These are phyloP conservation scores for Gossypium davidsonii DNA, from an alignment of 441 rosid genomes.

Conservation along the genomic window DNA sequence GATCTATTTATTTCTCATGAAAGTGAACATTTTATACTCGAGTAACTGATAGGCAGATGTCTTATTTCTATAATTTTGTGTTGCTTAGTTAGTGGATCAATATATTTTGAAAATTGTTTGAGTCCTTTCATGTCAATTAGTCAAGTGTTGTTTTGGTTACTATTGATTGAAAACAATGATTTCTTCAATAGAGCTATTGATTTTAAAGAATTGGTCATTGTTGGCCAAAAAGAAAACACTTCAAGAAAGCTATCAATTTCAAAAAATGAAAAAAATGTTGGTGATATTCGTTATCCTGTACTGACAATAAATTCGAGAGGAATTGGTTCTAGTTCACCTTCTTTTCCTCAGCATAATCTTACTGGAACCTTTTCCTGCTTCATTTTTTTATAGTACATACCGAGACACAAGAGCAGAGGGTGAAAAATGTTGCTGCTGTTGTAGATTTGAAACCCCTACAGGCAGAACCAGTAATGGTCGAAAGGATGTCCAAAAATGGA, in stretches of 20 bases:
- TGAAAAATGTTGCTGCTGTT: conserved; percentile 57
- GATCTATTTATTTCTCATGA: background rate
- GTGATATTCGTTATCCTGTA: background rate
- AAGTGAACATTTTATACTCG: background rate
- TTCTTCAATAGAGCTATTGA: background rate
- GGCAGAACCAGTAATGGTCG: conserved; percentile 53
- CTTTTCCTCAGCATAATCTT: too few relatives aligned
- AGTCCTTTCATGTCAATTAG: background rate
- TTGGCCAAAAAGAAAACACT: background rate
- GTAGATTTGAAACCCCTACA: conserved; percentile 69
- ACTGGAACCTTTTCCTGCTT: background rate
- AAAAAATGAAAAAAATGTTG: background rate
- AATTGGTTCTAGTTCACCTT: too few relatives aligned
- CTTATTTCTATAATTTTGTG: background rate
- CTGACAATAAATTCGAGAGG: background rate
- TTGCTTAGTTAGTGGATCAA: background rate
- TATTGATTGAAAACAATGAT: background rate
- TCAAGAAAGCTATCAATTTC: background rate
- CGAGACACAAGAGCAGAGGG: conserved; percentile 60
- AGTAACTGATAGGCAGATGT: background rate
- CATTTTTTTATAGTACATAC: conserved; percentile 29
- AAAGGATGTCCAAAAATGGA: conserved; percentile 60
- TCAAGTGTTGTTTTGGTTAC: background rate
- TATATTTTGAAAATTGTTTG: background rate
- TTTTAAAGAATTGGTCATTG: background rate